These are phyloP conservation scores for Mucor mucedo DNA, from an alignment of 371 early-diverging fungal genomes.

Conservation along the genomic window DNA sequence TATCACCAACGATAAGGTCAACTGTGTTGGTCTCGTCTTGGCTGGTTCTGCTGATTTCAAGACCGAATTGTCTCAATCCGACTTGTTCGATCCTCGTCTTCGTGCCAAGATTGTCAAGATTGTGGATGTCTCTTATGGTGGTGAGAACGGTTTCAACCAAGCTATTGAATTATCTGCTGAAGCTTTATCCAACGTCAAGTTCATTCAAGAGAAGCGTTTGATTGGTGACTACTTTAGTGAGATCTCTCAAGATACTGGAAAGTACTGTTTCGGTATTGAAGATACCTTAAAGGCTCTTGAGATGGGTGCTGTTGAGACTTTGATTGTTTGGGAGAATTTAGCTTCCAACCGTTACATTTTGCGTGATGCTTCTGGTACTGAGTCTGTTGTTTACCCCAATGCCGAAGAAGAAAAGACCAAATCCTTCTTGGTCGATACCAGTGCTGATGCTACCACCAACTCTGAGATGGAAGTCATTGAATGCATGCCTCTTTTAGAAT, in stretches of 20 bases:
- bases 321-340: constrained; percentile 98
- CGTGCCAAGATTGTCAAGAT: constrained; percentile 90
- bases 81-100: constrained; percentile 94
- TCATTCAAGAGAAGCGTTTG: constrained; percentile 98
- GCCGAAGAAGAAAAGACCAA: constrained; percentile 86
- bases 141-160: constrained; percentile 99
- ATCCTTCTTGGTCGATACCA: constrained; percentile 51
- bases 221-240: constrained; percentile 97
- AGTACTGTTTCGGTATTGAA: constrained; percentile 96
- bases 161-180: constrained; percentile 98
- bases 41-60: constrained; percentile 99
- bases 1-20: constrained; percentile 59
- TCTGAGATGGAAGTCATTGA: constrained; percentile 82
- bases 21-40: constrained; percentile 94
- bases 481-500: constrained; percentile 89
- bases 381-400: constrained; percentile 75
- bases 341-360: constrained; percentile 78
- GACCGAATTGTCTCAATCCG: constrained; percentile 92
- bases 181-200: constrained; percentile 95
- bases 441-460: constrained; percentile 49
- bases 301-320: constrained; percentile 90
- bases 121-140: constrained; percentile 99
- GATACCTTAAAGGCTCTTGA: constrained; percentile 98
- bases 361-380: constrained; percentile 74
- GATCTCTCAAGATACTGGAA: constrained; percentile 96